Evolutionary conservation across 805 yeast species (phyloP).

Genomic region (Cyberlindnera japonica): DNA sequence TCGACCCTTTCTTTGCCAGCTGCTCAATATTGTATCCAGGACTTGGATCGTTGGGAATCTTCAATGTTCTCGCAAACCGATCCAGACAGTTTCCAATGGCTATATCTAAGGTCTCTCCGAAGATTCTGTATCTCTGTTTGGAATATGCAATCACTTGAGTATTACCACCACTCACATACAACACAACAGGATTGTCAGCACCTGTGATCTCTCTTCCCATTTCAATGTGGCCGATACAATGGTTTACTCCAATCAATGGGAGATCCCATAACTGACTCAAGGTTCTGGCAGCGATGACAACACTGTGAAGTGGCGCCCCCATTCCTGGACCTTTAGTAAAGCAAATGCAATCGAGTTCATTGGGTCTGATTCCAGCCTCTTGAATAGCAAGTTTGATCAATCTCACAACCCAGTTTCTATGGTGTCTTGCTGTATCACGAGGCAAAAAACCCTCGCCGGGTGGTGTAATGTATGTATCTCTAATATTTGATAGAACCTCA

Average conservation of each 20-base stretch:
- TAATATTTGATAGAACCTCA: slow-evolving; percentile 75
- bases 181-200: slow-evolving; percentile 95
- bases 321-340: slow-evolving; percentile 99
- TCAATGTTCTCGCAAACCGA: slow-evolving; percentile 87
- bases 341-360: slow-evolving; percentile 73
- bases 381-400: slow-evolving; percentile 61
- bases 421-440: slow-evolving; percentile 95
- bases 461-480: slow-evolving; percentile 94
- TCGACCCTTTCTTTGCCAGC: slow-evolving; percentile 65
- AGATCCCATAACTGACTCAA: slow-evolving; percentile 72
- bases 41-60: slow-evolving; percentile 87
- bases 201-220: slow-evolving; percentile 99
- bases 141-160: slow-evolving; percentile 98
- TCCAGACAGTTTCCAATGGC: slow-evolving; percentile 98
- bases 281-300: slow-evolving; percentile 89
- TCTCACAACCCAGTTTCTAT: slow-evolving; percentile 89
- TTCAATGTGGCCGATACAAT: slow-evolving; percentile 97
- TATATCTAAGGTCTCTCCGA: slow-evolving; percentile 97
- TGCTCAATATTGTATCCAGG: slow-evolving; percentile 98
- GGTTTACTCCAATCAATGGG: slow-evolving; percentile 93
- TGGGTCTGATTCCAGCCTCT: slow-evolving; percentile 49
- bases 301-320: slow-evolving; percentile 98
- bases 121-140: slow-evolving; percentile 89
- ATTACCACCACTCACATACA: slow-evolving; percentile 97
- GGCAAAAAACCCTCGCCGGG: slow-evolving; percentile 99